Conservation (phyloP, 2,329 filamentous ascomycete genomes). For the Penicillium sp. region DNA sequence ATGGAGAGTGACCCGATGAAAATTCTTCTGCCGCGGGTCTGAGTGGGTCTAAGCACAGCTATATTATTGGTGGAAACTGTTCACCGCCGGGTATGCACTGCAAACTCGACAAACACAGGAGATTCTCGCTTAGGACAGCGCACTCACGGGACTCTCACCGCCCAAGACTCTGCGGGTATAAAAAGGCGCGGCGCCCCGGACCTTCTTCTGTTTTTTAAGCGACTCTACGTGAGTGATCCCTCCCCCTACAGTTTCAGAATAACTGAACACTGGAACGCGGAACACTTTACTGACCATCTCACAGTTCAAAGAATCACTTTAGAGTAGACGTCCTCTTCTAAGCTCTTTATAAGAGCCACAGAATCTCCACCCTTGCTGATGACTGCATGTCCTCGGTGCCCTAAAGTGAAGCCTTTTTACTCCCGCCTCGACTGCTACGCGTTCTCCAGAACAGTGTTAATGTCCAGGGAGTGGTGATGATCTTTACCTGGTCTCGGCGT, state of each 20-base stretch:
- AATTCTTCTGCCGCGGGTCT: slow-evolving; percentile 6
- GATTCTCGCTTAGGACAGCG: slow-evolving; percentile 35
- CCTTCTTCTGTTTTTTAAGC: slow-evolving; percentile 43
- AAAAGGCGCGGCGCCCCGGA: slow-evolving; percentile 25
- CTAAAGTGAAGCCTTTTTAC: slow-evolving; percentile 79
- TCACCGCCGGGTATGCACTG: not conserved
- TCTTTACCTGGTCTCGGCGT: slow-evolving; percentile 76
- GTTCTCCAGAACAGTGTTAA: slow-evolving; percentile 47
- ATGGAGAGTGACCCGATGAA: not conserved
- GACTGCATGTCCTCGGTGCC: slow-evolving; percentile 82
- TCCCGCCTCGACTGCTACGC: slow-evolving; percentile 46
- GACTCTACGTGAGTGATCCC: slow-evolving; percentile 47
- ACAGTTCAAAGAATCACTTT: slow-evolving; percentile 85
- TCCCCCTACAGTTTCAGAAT: slow-evolving; percentile 28
- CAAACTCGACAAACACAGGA: slow-evolving; percentile 25
- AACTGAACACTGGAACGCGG: slow-evolving; percentile 17
- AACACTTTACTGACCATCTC: slow-evolving; percentile 27
- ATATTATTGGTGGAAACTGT: not conserved
- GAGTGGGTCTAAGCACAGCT: not conserved
- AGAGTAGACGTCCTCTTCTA: slow-evolving; percentile 93
- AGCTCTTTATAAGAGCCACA: slow-evolving; percentile 91
- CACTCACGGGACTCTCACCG: too few relatives aligned
- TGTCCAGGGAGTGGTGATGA: slow-evolving; percentile 90
- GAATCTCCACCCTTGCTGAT: slow-evolving; percentile 93
- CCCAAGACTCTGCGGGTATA: slow-evolving; percentile 28